Evolutionary conservation across 768 basidiomycete genomes (phyloP).

Genomic region (Podaxis carcinomalis): DNA sequence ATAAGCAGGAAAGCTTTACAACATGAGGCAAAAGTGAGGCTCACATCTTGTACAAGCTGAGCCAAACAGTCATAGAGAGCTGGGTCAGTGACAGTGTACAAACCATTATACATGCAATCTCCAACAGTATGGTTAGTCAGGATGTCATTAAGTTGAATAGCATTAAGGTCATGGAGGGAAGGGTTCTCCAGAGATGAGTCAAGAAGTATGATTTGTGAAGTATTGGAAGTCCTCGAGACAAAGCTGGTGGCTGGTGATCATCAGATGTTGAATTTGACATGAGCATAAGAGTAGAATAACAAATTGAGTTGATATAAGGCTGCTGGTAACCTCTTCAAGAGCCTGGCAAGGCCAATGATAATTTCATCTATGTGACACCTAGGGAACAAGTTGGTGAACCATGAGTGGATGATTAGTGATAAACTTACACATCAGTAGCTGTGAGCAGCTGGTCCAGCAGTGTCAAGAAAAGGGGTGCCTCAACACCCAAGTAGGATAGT

Average conservation of each 20-base stretch:
- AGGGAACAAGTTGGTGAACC: background rate
- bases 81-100: background rate
- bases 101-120: background rate
- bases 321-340: background rate
- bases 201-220: background rate
- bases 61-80: background rate
- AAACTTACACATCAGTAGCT: background rate
- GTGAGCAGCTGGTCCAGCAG: background rate
- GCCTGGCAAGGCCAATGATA: background rate
- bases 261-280: background rate
- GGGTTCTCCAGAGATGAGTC: background rate
- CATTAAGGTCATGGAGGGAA: background rate
- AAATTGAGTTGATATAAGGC: background rate
- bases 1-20: background rate
- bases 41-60: background rate
- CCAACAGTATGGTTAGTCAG: background rate
- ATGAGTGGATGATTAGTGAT: background rate
- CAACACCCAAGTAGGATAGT: background rate
- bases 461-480: background rate
- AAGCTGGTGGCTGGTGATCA: background rate
- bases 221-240: background rate
- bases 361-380: background rate
- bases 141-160: background rate
- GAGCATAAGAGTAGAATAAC: background rate
- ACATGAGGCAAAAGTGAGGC: background rate